Conservation (phyloP, 169 alveolate genomes). For the Cryptosporidium tyzzeri region DNA sequence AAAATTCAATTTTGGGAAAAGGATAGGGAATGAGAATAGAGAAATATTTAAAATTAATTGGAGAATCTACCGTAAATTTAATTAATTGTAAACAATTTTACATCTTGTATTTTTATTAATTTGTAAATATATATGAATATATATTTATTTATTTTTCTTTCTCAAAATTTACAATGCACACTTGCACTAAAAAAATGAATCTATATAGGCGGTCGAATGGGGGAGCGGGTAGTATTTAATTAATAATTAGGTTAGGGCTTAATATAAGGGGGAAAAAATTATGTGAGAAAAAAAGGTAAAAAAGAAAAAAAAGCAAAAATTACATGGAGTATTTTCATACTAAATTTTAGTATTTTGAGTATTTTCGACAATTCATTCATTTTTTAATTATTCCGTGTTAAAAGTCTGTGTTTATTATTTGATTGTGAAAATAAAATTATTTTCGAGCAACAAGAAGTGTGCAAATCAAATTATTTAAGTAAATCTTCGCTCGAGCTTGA, state of each 20-base stretch:
- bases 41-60: background rate
- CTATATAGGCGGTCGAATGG: background rate
- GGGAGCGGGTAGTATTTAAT: background rate
- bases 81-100: too few species aligned
- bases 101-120: too few species aligned
- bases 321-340: background rate
- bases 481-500: conserved; percentile 21
- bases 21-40: background rate
- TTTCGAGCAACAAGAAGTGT: conserved; percentile 12
- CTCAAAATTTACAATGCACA: background rate
- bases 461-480: background rate
- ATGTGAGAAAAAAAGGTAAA: background rate
- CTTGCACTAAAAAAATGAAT: background rate
- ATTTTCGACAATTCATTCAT: background rate
- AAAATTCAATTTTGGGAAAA: background rate
- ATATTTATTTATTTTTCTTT: too few species aligned
- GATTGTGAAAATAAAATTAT: background rate
- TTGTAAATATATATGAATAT: too few species aligned
- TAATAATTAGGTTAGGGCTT: conserved; percentile 13
- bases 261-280: background rate
- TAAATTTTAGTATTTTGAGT: background rate
- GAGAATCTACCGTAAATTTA: too few species aligned
- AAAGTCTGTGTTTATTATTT: background rate
- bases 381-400: background rate
- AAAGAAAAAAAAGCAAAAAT: background rate